A percentile compares a stretch with the other conserved stretches of the same genome.
Evolutionary conservation across 2,329 filamentous ascomycete species (phyloP).

Genomic region (Bipolaris zeicola): DNA sequence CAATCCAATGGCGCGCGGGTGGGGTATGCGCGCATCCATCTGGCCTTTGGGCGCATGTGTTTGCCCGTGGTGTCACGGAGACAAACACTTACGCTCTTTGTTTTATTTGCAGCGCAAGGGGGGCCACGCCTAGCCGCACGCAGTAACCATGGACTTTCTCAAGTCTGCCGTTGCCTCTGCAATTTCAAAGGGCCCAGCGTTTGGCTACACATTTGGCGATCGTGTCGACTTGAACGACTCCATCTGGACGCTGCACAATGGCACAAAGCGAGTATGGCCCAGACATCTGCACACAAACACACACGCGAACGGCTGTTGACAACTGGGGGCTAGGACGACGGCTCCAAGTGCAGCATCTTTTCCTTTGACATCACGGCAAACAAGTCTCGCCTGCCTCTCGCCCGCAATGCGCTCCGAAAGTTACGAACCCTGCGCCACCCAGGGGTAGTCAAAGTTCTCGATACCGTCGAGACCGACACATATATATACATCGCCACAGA

Average conservation of each 20-base stretch:
- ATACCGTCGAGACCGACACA: constrained; percentile 94
- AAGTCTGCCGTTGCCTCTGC: constrained; percentile 97
- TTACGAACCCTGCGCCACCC: constrained; percentile 91
- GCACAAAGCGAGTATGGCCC: constrained; percentile 76
- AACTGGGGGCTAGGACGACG: constrained; percentile 73
- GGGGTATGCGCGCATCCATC: constrained; percentile 12
- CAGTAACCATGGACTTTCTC: constrained; percentile 84
- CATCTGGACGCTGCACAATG: constrained; percentile 96
- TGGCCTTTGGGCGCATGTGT: constrained; percentile 13
- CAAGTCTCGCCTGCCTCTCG: constrained; percentile 79
- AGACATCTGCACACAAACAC: constrained; percentile 14
- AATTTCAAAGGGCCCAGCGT: constrained; percentile 91
- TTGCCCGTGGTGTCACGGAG: not conserved
- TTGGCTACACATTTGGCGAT: constrained; percentile 92
- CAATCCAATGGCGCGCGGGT: not conserved
- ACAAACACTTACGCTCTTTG: not conserved
- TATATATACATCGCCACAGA: constrained; percentile 98
- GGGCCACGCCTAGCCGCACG: not conserved
- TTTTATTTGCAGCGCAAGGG: constrained; percentile 1
- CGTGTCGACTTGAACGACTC: constrained; percentile 90
- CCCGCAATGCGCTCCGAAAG: constrained; percentile 93
- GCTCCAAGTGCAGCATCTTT: constrained; percentile 94
- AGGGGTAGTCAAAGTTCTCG: constrained; percentile 89
- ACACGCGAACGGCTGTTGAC: constrained; percentile 28
- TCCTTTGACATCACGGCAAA: constrained; percentile 88